These are phyloP conservation scores for Helminthosporium solani DNA, from an alignment of 2,329 filamentous ascomycete genomes.

Conservation along the genomic window DNA sequence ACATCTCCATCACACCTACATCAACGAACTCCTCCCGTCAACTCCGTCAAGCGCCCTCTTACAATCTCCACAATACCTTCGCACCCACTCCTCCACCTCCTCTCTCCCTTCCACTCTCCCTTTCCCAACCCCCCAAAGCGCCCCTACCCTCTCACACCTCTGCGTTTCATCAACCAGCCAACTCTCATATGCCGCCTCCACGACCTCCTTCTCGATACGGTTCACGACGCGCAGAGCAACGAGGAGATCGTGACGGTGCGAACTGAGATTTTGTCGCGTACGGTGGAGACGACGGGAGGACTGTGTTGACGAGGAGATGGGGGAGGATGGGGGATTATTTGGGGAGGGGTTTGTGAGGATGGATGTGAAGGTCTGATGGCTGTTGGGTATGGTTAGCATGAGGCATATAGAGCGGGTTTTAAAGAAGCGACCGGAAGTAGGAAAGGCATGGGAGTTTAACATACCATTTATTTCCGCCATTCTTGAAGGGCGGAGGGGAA, in stretches of 20 bases:
- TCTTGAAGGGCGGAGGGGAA: slow-evolving; percentile 17
- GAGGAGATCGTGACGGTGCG: slow-evolving; percentile 84
- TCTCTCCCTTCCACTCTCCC: slow-evolving; percentile 47
- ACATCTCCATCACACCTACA: too few species aligned
- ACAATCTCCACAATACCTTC: slow-evolving; percentile 65
- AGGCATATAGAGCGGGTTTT: not conserved
- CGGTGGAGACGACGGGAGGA: slow-evolving; percentile 62
- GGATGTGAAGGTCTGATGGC: slow-evolving; percentile 41
- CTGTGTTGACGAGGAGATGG: slow-evolving; percentile 10
- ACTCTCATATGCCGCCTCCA: slow-evolving; percentile 87
- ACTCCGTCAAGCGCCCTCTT: slow-evolving; percentile 37
- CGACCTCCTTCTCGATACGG: slow-evolving; percentile 79
- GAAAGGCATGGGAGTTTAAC: too few species aligned
- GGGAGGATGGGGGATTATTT: slow-evolving; percentile 17
- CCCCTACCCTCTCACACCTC: slow-evolving; percentile 67
- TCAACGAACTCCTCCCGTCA: not conserved
- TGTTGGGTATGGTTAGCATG: slow-evolving; percentile 16
- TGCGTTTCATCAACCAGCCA: slow-evolving; percentile 81
- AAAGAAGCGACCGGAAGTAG: too few species aligned
- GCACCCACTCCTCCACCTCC: slow-evolving; percentile 58
- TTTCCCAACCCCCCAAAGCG: slow-evolving; percentile 43
- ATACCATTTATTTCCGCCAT: slow-evolving; percentile 29
- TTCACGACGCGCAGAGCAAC: slow-evolving; percentile 91
- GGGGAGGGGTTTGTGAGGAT: slow-evolving; percentile 31
- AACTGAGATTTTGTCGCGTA: slow-evolving; percentile 78